phyloP scores from a whole-genome alignment of 2,329 filamentous ascomycete species.

The Fusarium equiseti region DNA sequence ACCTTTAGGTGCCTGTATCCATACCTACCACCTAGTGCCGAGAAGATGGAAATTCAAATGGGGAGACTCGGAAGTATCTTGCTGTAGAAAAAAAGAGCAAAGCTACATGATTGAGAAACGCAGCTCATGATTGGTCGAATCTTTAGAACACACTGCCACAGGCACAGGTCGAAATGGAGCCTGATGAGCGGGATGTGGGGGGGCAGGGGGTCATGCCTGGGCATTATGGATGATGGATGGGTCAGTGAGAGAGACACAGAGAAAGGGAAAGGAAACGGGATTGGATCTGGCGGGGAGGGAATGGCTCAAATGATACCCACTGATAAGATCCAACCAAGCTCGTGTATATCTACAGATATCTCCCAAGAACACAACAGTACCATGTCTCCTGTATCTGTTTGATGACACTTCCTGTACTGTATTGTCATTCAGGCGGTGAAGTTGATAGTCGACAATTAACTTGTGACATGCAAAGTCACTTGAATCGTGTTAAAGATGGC shows the following conservation, averaged over 20 bases:
- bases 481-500: slow-evolving; percentile 27
- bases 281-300: slow-evolving; percentile 7
- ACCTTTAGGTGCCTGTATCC: not conserved
- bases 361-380: not conserved
- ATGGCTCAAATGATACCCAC: slow-evolving; percentile 23
- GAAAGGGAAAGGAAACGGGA: slow-evolving; percentile 9
- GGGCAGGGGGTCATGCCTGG: slow-evolving; percentile 32
- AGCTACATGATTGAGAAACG: slow-evolving; percentile 18
- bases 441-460: not conserved
- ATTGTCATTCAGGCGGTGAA: slow-evolving; percentile 14
- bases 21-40: not conserved
- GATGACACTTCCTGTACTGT: not conserved
- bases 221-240: slow-evolving; percentile 14
- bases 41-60: slow-evolving; percentile 17
- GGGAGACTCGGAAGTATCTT: slow-evolving; percentile 44
- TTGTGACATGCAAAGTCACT: slow-evolving; percentile 40
- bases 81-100: not conserved
- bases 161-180: slow-evolving; percentile 28
- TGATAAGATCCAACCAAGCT: slow-evolving; percentile 22
- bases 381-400: not conserved
- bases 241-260: slow-evolving; percentile 11
- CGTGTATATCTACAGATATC: not conserved
- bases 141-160: slow-evolving; percentile 30
- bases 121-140: slow-evolving; percentile 26
- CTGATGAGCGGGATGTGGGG: slow-evolving; percentile 42